Evolutionary conservation across 306 rosid species (phyloP).

Genomic region (Trifolium repens): DNA sequence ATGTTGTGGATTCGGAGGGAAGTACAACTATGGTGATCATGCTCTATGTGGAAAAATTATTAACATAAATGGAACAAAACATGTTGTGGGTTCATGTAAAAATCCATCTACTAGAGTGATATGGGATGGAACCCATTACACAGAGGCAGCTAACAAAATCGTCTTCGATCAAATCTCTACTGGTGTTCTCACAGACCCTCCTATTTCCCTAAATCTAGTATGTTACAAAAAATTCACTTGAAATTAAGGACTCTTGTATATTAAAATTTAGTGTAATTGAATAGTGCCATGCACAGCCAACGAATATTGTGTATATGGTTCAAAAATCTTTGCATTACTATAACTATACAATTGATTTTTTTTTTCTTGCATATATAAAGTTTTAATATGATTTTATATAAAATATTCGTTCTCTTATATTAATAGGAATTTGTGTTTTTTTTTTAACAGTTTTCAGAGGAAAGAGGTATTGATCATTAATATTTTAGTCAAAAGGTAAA

Average conservation of each 20-base stretch:
- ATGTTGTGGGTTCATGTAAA: neutral
- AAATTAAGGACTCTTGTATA: neutral
- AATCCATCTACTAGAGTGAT: neutral
- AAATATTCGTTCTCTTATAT: too few relatives aligned
- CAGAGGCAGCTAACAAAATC: neutral
- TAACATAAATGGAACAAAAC: neutral
- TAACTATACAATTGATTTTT: too few relatives aligned
- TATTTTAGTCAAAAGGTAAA: too few relatives aligned
- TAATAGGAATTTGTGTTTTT: too few relatives aligned
- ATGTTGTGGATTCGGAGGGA: constrained; percentile 1
- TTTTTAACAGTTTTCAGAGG: too few relatives aligned
- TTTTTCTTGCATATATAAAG: too few relatives aligned
- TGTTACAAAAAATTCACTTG: neutral
- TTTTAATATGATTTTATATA: too few relatives aligned
- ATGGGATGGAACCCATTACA: neutral
- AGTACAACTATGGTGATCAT: neutral
- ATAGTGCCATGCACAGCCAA: too few relatives aligned
- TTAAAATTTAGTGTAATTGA: neutral
- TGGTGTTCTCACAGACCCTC: neutral
- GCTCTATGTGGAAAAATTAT: neutral
- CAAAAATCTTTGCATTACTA: too few relatives aligned
- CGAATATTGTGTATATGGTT: too few relatives aligned
- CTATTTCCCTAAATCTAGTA: neutral
- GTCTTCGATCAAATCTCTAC: neutral
- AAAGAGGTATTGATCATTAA: too few relatives aligned